Conservation (phyloP, 1,284 basidiomycete genomes). For the Earliella scabrosa region DNA sequence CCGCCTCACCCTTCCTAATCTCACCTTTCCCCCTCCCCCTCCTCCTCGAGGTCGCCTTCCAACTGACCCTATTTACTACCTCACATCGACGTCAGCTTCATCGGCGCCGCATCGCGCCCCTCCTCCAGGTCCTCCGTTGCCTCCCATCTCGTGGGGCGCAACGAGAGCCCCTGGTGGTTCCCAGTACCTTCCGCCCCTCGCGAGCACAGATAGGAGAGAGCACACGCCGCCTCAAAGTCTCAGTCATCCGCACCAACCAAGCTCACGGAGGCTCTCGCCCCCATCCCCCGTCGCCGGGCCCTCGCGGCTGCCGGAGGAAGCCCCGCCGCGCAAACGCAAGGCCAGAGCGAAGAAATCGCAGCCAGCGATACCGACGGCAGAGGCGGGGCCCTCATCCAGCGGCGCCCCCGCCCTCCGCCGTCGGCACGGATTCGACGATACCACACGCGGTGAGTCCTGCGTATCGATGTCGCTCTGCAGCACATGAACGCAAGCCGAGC, state of each 20-base stretch:
- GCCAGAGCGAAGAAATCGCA: constrained; percentile 3
- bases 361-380: background rate
- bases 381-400: background rate
- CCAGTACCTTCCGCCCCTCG: background rate
- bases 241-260: background rate
- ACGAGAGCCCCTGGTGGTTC: background rate
- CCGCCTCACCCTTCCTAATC: constrained; percentile 8
- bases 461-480: background rate
- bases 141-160: constrained; percentile 18
- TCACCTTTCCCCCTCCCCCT: too few species aligned
- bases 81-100: constrained; percentile 9
- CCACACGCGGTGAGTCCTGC: constrained; percentile 14
- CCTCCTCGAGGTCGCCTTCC: constrained; percentile 9
- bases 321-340: constrained; percentile 2
- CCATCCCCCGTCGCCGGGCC: constrained; percentile 18
- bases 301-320: constrained; percentile 11
- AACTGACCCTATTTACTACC: constrained; percentile 20
- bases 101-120: constrained; percentile 5
- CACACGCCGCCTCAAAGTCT: background rate
- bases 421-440: background rate
- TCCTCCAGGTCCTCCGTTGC: constrained; percentile 18
- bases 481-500: constrained; percentile 4
- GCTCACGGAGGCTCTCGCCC: background rate
- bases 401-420: constrained; percentile 1
- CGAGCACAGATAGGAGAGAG: constrained; percentile 17